These are phyloP conservation scores for Proliferodiscus dingleyae DNA, from an alignment of 2,329 filamentous ascomycete genomes.

Conservation along the genomic window DNA sequence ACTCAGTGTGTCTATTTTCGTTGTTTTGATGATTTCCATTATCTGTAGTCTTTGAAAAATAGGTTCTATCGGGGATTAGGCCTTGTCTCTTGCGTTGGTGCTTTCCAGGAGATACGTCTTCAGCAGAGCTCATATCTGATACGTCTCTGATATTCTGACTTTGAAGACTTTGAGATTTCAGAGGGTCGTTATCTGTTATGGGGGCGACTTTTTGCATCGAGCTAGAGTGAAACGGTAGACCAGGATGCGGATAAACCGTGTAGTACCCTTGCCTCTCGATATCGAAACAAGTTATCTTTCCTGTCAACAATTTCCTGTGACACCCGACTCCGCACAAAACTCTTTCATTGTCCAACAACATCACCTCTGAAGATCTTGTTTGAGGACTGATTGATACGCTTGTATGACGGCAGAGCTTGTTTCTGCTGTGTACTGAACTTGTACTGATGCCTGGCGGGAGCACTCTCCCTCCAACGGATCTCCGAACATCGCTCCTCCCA, in stretches of 20 bases:
- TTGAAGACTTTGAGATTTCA: background rate
- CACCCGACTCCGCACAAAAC: background rate
- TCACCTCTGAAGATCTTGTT: constrained; percentile 24
- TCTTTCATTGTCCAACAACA: constrained; percentile 26
- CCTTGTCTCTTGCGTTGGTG: background rate
- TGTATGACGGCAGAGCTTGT: constrained; percentile 1
- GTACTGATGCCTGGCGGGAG: constrained; percentile 25
- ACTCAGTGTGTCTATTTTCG: background rate
- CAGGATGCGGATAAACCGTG: background rate
- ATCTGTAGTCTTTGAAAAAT: background rate
- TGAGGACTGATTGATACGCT: background rate
- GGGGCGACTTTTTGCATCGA: too few species aligned
- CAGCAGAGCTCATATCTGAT: background rate
- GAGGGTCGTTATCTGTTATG: background rate
- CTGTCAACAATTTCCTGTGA: background rate
- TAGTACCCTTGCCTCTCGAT: background rate
- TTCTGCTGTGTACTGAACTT: constrained; percentile 16
- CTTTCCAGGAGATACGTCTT: background rate
- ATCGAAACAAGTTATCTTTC: background rate
- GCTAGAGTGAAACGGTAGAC: background rate
- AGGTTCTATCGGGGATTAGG: background rate
- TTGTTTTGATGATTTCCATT: background rate
- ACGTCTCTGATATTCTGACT: background rate
- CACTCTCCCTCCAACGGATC: constrained; percentile 26
- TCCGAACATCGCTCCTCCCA: constrained; percentile 22